Conservation (phyloP, 139 green algal genomes). For the Chlorella sorokiniana region DNA sequence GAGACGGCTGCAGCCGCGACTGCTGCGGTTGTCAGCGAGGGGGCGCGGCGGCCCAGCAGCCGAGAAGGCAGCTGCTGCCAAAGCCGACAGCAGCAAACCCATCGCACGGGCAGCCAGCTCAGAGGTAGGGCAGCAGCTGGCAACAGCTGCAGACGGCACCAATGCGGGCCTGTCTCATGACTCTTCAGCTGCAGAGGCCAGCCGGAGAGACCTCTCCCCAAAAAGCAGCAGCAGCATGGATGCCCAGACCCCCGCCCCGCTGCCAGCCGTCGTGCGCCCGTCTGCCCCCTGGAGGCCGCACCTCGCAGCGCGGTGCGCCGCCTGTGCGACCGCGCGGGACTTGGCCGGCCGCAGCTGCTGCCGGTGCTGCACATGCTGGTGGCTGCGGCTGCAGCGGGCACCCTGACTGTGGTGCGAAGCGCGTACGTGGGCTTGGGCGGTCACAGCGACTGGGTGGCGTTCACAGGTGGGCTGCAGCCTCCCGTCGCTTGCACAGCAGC, state of each 20-base stretch:
- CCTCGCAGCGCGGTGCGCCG: background rate
- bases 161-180: too few species aligned
- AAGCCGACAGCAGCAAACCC: background rate
- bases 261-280: background rate
- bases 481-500: too few species aligned
- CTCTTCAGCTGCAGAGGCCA: background rate
- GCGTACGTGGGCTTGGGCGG: background rate
- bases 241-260: background rate
- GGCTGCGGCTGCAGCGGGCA: background rate
- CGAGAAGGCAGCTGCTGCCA: background rate
- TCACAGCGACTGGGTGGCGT: background rate
- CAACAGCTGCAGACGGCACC: background rate
- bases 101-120: too few species aligned
- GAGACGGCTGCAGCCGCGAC: background rate
- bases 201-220: background rate
- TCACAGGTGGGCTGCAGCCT: constrained; percentile 6
- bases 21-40: background rate
- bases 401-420: background rate
- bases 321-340: background rate
- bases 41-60: background rate
- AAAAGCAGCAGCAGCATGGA: background rate
- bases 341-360: background rate
- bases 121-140: too few species aligned
- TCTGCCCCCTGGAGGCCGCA: background rate
- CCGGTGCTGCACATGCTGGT: constrained; percentile 10